Percentiles rank a stretch among this genome's conserved stretches.
These are phyloP conservation scores for Populus hybrid DNA, from an alignment of 441 rosid genomes.

Conservation along the genomic window DNA sequence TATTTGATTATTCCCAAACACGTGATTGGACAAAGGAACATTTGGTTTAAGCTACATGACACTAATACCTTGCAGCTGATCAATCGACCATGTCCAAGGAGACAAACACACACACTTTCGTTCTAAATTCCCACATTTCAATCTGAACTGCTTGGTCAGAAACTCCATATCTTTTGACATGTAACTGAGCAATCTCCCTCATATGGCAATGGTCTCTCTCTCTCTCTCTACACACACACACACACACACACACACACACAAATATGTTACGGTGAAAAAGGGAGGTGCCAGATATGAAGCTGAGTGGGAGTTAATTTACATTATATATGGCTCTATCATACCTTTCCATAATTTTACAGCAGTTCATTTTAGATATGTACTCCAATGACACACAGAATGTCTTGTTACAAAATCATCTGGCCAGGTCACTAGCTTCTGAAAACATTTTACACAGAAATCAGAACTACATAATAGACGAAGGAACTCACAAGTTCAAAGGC, in stretches of 20 bases:
- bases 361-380: neutral
- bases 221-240: no score
- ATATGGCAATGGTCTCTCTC: neutral
- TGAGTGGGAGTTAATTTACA: neutral
- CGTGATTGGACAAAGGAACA: neutral
- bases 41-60: neutral
- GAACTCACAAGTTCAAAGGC: conserved; percentile 71
- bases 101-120: neutral
- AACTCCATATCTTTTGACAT: neutral
- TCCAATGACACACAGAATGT: neutral
- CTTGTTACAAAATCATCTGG: conserved; percentile 6
- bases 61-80: neutral
- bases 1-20: neutral
- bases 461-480: neutral
- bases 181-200: neutral
- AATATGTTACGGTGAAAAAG: neutral
- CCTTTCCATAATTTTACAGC: neutral
- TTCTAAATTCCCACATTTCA: neutral
- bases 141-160: neutral
- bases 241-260: no score
- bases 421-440: conserved; percentile 1
- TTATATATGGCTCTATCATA: neutral
- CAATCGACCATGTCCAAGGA: neutral
- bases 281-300: neutral
- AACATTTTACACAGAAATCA: neutral